Conservation (phyloP, 2,329 filamentous ascomycete species). For the Fusarium sp. region DNA sequence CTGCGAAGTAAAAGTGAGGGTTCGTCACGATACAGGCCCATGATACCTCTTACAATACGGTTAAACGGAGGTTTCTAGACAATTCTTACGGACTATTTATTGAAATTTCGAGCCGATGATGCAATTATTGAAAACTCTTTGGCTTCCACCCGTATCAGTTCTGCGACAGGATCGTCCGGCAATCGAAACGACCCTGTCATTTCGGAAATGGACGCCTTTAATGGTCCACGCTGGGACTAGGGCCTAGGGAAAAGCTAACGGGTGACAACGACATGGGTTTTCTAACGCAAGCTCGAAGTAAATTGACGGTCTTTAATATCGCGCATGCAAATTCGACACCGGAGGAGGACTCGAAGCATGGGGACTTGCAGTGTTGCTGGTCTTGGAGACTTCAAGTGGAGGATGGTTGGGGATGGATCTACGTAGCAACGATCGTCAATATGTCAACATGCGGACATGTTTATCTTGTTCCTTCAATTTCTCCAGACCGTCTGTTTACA, state of each 20-base stretch:
- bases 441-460: background rate
- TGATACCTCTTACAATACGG: background rate
- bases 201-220: constrained; percentile 37
- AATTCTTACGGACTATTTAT: background rate
- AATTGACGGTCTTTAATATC: constrained; percentile 8
- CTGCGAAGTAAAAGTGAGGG: background rate
- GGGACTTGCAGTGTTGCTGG: background rate
- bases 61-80: background rate
- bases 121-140: constrained; percentile 17
- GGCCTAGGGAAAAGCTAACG: constrained; percentile 7
- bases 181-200: constrained; percentile 46
- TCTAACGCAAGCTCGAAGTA: constrained; percentile 3
- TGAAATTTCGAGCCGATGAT: constrained; percentile 5
- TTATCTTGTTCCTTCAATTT: constrained; percentile 7
- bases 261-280: constrained; percentile 6
- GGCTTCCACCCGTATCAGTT: constrained; percentile 1
- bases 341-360: background rate
- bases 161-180: constrained; percentile 37
- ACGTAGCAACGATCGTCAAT: background rate
- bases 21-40: background rate
- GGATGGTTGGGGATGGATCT: background rate
- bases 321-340: background rate
- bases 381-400: background rate
- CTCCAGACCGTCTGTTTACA: background rate
- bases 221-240: constrained; percentile 15